Base-by-base conservation (phyloP, 768 basidiomycete species). In the Tylopilus intermedius region DNA sequence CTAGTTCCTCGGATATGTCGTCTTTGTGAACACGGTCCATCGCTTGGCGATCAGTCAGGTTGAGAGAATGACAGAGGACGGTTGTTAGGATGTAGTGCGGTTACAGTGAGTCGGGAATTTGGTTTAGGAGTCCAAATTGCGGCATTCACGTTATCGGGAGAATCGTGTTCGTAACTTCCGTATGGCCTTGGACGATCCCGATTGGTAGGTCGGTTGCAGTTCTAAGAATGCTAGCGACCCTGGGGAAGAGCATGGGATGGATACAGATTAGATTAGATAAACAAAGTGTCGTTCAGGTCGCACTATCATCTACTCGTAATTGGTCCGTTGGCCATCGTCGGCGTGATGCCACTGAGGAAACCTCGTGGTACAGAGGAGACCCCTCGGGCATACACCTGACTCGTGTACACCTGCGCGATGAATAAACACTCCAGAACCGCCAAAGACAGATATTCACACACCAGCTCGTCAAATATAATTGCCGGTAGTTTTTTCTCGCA, bases 401-500 rank as follows among this genome's bases (percentile, higher is more conserved):
- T 88, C 14, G 91, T 93, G 62, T 85, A 83, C 45, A 91, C 76
- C 88, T 90, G 61, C n/a, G 18, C 32, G 3, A 54, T 47, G 27
- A 46, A 39, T 45, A 26, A 51, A n/a, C 32, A n/a, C 32, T 26
- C 14, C 6, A 39, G 30, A 14, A 15, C 3, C 1, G 2, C 26
- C 8, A 11, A 15, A 35, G 8, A 37, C 5, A 15, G 13, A 37
- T 39, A 3, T 26, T 3, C 9, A 74, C 86, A 63, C 56, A 96
- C 95, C 64, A 99, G 72, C 64, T 99, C 96, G 66, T 95, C 88
- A 65, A 90, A 99, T 35, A 99, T 79, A 56, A 99, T 92, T 5
- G 87, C 91, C 0, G 84, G 84, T 0, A 84, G 81, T 65, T 89
- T 90, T 64, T 88, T 91, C 58, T 88, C 85, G 60, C 79, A 80